Base-by-base conservation (phyloP, 2,329 filamentous ascomycete genomes). In the Rasamsonia emersonii region DNA sequence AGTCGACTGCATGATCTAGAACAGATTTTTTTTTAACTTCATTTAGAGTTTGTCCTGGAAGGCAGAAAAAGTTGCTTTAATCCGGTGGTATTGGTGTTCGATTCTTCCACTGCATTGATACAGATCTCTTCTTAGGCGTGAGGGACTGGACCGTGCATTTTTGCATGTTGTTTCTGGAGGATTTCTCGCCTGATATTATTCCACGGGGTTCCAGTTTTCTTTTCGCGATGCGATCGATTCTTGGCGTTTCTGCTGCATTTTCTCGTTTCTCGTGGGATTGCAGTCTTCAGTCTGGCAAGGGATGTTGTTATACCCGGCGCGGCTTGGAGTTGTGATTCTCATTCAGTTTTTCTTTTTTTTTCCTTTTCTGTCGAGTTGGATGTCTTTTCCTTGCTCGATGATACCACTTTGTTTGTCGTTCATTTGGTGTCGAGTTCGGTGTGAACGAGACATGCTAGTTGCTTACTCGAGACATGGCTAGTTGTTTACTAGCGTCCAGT, bases 1-100 rank as follows among this genome's bases (percentile, higher is more conserved):
- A 36, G 35, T 55, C 56, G 28, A 50, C 55, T 32, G 54, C 50
- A 33, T 64, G 28, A 14, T 31, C 11, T 31, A n/a, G 14, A 8
- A 23, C 20, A 23, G 20, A n/a, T n/a, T n/a, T n/a, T n/a, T n/a
- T n/a, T n/a, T n/a, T n/a, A n/a, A n/a, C n/a, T n/a, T n/a, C 7
- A 23, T 23, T 11, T 13, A 26, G 15, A 26, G 15, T n/a, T 13
- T 9, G 24, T 5, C 11, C 7, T 9, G 11, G 15, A 11, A 13
- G 11, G 11, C 7, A 13, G 15, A 11, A 26, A 7, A 11, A 13
- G 11, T 7, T n/a, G 11, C 7, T 13, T n/a, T 8, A 23, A n/a
- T 23, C 8, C 20, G 8, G 20, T n/a, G 20, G n/a, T 23, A 23
- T 8, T 23, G n/a, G n/a, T 23, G n/a, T 23, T 23, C 8, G 8